Base-by-base conservation (phyloP, 2,329 filamentous ascomycete genomes). In the Gyromitra esculenta region DNA sequence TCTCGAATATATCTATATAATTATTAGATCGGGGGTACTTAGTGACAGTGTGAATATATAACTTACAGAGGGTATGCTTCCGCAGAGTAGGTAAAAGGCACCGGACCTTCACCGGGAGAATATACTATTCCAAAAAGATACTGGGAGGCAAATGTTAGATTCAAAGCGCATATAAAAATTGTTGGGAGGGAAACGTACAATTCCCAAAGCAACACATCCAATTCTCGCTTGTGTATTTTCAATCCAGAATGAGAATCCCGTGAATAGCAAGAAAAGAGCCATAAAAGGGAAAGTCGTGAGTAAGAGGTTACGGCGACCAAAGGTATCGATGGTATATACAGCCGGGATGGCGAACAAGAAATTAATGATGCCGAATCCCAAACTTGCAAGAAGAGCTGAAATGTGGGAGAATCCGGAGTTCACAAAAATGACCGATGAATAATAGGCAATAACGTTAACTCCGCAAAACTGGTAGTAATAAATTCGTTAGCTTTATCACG, bases 251-350 rank as follows among this genome's bases (percentile, higher is more conserved):
- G 84, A 85, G 77, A 87, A 87, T 0, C 87, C 86, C 0, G 86
- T 87, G 71, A 87, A 86, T 78, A 88, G 84, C 41, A 88, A 82
- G 54, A 84, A 85, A 62, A 86, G 79, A 1, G 84, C 84, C 90
- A 92, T 91, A 18, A 91, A 82, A 0, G 90, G 90, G 80, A 91
- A 91, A 0, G 89, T 91, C 0, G 86, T 85, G 3, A 91, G 84
- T 0, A 91, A 85, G 6, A 91, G 84, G 78, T 89, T 89, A 21
- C 90, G 86, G 2, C 90, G 87, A 5, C 90, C 90, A 75, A 90
- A 91, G 0, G 87, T 90, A 80, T 92, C 90, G 78, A 91, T 91
- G 5, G 89, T 91, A 81, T 88, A 90, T 60, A 91, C 83, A 2
- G 89, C 89, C 0, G 88, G 88, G 11, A 90, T 84, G 0, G 89